A percentile compares a stretch with the other conserved stretches of the same genome.
Evolutionary conservation across 2,329 filamentous ascomycete genomes (phyloP).

Genomic region (Sodiomyces alkalinus): DNA sequence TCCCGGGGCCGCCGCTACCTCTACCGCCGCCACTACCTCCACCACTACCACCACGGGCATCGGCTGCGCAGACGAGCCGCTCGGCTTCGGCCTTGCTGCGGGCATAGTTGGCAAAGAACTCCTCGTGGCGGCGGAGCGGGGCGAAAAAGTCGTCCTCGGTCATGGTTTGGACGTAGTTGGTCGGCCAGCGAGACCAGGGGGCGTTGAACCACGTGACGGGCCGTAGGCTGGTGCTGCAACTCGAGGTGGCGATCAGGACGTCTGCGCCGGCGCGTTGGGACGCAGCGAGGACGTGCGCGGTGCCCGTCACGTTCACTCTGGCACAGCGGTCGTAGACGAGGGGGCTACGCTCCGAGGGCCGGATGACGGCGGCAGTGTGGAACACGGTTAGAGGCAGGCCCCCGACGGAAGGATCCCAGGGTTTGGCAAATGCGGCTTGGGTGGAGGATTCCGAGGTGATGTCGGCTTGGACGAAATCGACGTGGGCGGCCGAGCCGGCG

Average conservation of each 20-base stretch:
- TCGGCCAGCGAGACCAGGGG: slow-evolving; percentile 25
- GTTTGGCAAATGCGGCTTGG: slow-evolving; percentile 25
- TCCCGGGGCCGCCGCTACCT: slow-evolving; percentile 6
- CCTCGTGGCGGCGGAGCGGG: slow-evolving; percentile 20
- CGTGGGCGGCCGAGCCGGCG: slow-evolving; percentile 15
- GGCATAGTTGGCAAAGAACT: slow-evolving; percentile 35
- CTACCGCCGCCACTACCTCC: too few relatives aligned
- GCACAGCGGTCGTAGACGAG: slow-evolving; percentile 27
- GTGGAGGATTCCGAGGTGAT: slow-evolving; percentile 30
- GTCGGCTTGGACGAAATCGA: slow-evolving; percentile 31
- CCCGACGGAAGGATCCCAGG: slow-evolving; percentile 27
- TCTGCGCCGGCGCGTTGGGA: slow-evolving; percentile 29
- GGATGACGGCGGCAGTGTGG: slow-evolving; percentile 40
- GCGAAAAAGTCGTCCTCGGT: slow-evolving; percentile 26
- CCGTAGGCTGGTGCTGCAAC: slow-evolving; percentile 26
- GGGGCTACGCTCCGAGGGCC: slow-evolving; percentile 30
- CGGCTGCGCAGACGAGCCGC: slow-evolving; percentile 28
- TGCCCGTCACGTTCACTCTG: slow-evolving; percentile 34
- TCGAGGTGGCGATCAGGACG: slow-evolving; percentile 35
- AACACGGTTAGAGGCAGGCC: slow-evolving; percentile 37
- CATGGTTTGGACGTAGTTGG: slow-evolving; percentile 26
- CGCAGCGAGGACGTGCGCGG: slow-evolving; percentile 30
- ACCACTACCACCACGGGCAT: slow-evolving; percentile 11
- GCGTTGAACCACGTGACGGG: slow-evolving; percentile 25
- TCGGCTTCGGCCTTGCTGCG: slow-evolving; percentile 36